phyloP scores from a whole-genome alignment of 306 rosid species.

The Herpetospermum pedunculosum region DNA sequence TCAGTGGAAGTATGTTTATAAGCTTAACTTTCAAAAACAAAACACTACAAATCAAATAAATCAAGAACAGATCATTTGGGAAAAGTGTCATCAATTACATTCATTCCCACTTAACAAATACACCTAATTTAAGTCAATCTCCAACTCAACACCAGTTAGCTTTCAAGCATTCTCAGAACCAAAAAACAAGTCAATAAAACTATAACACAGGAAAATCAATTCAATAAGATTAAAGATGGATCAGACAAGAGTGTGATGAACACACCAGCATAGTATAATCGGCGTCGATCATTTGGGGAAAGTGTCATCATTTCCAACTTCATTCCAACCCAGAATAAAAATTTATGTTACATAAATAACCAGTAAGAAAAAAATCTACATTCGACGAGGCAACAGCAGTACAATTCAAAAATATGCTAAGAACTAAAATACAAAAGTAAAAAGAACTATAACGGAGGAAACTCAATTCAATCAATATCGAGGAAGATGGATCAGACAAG shows the following conservation, averaged over 20 bases:
- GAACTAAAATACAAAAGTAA: not conserved
- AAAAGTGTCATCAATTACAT: no score
- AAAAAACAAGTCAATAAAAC: no score
- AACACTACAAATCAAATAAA: no score
- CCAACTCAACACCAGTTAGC: no score
- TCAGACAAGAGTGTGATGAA: not conserved
- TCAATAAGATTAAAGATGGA: not conserved
- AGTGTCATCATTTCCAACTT: constrained; percentile 9
- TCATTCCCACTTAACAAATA: no score
- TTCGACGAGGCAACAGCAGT: not conserved
- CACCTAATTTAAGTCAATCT: no score
- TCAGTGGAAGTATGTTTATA: no score
- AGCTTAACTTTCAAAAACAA: no score
- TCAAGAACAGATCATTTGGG: no score
- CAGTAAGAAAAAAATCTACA: no score
- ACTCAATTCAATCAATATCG: not conserved
- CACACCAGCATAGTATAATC: constrained; percentile 6
- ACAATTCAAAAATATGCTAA: not conserved
- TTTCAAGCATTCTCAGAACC: no score
- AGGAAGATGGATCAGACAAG: no score
- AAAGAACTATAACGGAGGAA: not conserved
- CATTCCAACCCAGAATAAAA: not conserved
- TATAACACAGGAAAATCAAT: not conserved
- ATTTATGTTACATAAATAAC: not conserved
- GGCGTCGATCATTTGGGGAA: constrained; percentile 12